These are phyloP conservation scores for Paramecium sonneborni DNA, from an alignment of 73 alveolate species.

Conservation along the genomic window DNA sequence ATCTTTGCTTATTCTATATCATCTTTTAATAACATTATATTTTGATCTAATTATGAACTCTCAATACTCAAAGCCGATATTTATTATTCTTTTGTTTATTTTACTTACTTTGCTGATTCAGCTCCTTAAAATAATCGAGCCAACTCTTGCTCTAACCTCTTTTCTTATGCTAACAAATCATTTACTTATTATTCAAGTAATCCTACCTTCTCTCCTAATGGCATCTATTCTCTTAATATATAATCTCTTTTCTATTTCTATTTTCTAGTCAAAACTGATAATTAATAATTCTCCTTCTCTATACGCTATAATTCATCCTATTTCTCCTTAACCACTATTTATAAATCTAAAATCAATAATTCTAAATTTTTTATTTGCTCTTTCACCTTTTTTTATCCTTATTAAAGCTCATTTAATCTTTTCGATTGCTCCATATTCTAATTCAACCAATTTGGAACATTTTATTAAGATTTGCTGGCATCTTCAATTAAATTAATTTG, in stretches of 20 bases:
- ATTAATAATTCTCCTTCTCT: not conserved
- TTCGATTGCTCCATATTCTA: not conserved
- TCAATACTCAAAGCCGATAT: not conserved
- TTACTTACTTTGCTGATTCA: not conserved
- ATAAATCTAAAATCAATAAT: slow-evolving; percentile 5
- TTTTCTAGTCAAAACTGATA: not conserved
- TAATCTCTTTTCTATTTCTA: slow-evolving; percentile 17
- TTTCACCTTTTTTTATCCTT: not conserved
- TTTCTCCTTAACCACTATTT: slow-evolving; percentile 12
- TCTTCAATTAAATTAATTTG: not conserved
- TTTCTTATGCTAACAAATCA: not conserved
- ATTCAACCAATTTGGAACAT: not conserved
- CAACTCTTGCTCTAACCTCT: not conserved
- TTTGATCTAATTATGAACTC: not conserved
- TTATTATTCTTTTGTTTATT: slow-evolving; percentile 19
- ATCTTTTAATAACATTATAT: not conserved
- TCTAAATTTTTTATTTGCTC: slow-evolving; percentile 30
- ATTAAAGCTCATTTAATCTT: not conserved
- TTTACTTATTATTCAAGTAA: slow-evolving; percentile 29
- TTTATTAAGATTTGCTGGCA: not conserved
- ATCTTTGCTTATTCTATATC: not conserved
- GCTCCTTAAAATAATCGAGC: not conserved
- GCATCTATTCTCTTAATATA: slow-evolving; percentile 10
- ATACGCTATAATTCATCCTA: slow-evolving; percentile 6
- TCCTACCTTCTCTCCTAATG: slow-evolving; percentile 37